Conservation (phyloP, 2,329 filamentous ascomycete genomes). For the Verticillium isaacii region DNA sequence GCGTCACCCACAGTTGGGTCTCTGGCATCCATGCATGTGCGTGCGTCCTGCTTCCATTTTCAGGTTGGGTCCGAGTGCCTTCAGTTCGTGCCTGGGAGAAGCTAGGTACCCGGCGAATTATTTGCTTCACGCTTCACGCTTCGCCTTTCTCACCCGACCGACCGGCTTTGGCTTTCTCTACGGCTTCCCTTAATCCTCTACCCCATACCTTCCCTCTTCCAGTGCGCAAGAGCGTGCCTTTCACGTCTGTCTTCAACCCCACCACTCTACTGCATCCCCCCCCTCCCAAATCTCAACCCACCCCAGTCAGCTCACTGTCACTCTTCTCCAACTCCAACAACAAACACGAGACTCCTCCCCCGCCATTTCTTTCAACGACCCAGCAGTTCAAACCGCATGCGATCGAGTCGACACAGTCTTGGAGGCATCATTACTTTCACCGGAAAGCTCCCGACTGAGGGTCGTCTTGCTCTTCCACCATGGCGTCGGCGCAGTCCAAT, state of each 20-base stretch:
- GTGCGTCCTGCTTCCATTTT: neutral
- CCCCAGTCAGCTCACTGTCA: neutral
- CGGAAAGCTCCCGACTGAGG: neutral
- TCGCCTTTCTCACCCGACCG: neutral
- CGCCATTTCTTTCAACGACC: neutral
- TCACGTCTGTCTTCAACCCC: neutral
- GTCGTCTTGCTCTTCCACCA: constrained; percentile 11
- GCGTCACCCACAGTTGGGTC: neutral
- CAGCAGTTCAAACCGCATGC: neutral
- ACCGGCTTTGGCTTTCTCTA: neutral
- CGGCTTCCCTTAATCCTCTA: neutral
- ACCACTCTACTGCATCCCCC: neutral
- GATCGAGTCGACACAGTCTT: neutral
- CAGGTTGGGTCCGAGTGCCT: neutral
- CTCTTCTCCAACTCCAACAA: neutral
- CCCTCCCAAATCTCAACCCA: neutral
- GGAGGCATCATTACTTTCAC: neutral
- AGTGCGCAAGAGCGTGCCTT: neutral
- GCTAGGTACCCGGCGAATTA: neutral
- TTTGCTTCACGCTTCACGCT: neutral
- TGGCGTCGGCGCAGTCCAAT: constrained; percentile 28
- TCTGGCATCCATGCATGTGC: neutral
- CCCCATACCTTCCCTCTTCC: neutral
- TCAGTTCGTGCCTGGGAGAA: neutral
- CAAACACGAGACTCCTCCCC: neutral